phyloP scores from a whole-genome alignment of 2,329 filamentous ascomycete species.

The Fusarium sp. region DNA sequence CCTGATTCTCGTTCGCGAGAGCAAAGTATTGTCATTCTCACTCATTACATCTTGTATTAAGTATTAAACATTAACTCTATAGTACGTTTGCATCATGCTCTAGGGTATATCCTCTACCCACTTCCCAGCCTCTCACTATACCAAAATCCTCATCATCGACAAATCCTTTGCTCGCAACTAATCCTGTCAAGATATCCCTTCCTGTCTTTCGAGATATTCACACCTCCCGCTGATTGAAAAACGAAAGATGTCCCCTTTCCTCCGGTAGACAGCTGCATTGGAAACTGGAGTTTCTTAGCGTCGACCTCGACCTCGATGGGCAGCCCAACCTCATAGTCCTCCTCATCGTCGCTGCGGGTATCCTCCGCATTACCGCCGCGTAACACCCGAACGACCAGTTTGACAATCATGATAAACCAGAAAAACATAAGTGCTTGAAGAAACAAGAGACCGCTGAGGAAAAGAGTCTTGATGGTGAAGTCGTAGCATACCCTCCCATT shows the following conservation, averaged over 20 bases:
- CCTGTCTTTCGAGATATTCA: conserved; percentile 76
- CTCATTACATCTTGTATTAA: background rate
- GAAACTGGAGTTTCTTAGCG: conserved; percentile 73
- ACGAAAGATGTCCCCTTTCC: conserved; percentile 66
- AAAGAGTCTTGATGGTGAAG: conserved; percentile 75
- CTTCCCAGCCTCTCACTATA: background rate
- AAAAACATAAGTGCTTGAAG: conserved; percentile 83
- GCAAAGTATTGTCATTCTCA: background rate
- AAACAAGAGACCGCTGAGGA: conserved; percentile 80
- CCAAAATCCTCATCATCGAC: background rate
- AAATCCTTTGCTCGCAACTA: conserved; percentile 80
- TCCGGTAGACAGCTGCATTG: conserved; percentile 21
- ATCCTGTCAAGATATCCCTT: conserved; percentile 85
- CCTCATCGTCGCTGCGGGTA: conserved; percentile 79
- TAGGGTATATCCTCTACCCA: background rate
- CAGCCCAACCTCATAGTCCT: conserved; percentile 61
- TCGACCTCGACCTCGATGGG: conserved; percentile 78
- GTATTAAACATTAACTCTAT: conserved; percentile 10
- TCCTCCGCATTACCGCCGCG: conserved; percentile 85
- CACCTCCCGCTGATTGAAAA: conserved; percentile 64
- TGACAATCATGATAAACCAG: conserved; percentile 86
- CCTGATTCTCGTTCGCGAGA: background rate
- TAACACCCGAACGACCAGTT: conserved; percentile 71
- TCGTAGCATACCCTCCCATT: conserved; percentile 84
- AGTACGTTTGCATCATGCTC: background rate